phyloP scores from a whole-genome alignment of 305 asterid species.

The Fraxinus angustifolia region DNA sequence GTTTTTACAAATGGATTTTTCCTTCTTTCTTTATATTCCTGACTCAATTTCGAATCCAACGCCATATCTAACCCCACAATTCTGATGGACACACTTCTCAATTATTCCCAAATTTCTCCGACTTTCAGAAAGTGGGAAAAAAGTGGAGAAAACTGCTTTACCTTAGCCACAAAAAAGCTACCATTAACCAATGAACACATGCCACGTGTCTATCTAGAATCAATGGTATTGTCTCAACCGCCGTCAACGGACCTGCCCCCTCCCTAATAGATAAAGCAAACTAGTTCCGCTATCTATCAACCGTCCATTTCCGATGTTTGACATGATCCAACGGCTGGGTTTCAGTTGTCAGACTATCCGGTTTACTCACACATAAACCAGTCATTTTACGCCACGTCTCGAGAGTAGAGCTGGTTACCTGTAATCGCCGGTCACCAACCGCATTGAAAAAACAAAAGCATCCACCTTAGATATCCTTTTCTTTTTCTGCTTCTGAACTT shows the following conservation, averaged over 20 bases:
- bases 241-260: neutral
- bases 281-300: slow-evolving; percentile 9
- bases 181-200: neutral
- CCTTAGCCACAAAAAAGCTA: neutral
- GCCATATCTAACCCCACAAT: neutral
- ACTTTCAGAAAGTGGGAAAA: neutral
- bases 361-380: slow-evolving; percentile 16
- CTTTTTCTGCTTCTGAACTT: neutral
- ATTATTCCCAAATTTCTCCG: neutral
- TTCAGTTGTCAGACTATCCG: slow-evolving; percentile 31
- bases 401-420: slow-evolving; percentile 25
- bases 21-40: neutral
- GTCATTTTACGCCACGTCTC: slow-evolving; percentile 36
- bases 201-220: neutral
- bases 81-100: neutral
- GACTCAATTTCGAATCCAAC: neutral
- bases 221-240: neutral
- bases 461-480: slow-evolving; percentile 1
- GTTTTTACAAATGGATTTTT: no score
- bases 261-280: neutral
- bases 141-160: neutral
- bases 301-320: slow-evolving; percentile 20
- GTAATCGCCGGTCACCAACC: slow-evolving; percentile 43
- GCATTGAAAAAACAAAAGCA: slow-evolving; percentile 36
- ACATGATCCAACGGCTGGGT: slow-evolving; percentile 39